Evolutionary conservation across 2,329 filamentous ascomycete species (phyloP), one percentile per base, ranked within the genome.

Genomic region (Chaetomium globosum): DNA sequence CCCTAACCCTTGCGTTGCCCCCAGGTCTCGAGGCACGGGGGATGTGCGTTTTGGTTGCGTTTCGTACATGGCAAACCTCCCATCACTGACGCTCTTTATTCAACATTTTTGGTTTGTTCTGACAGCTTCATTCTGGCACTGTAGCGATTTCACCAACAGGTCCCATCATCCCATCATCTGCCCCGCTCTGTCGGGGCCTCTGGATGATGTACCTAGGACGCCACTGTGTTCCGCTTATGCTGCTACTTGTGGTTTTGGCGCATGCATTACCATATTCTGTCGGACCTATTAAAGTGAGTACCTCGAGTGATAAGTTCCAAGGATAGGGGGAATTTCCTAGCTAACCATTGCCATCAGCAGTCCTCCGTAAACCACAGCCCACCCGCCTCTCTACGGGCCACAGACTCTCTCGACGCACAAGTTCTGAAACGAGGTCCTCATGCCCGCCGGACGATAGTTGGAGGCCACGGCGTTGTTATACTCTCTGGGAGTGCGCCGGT

Each of bases 31-130:
- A 10, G 12, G 9, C 9, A 36, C 33, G 33, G 33, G 59, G 59
- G 59, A 49, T 62, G 36, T 49, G 52, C 19, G 60, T 62, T 62
- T 62, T 49, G 60, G 28, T 8, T 62, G 60, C 36, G 59, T 62
- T 62, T 62, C 9, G 28, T 43, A 19, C 33, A n/a, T n/a, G n/a
- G n/a, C 19, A 30, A 9, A n/a, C 16, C 16, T n/a, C 16, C 16
- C 16, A 7, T n/a, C 16, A n/a, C 16, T n/a, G n/a, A n/a, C n/a
- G n/a, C 12, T 16, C 3, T 39, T 4, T 39, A 43, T 43, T n/a
- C 16, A 4, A 7, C 2, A 43, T 1, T 16, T n/a, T 43, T 23
- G 46, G 19, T 48, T 48, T n/a, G 2, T 1, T 7, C 28, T 10
- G 12, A 2, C 16, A n/a, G 13, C 16, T n/a, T 6, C 5, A n/a